phyloP scores from a whole-genome alignment of 148 eudicot species.

The Cornus kousa region DNA sequence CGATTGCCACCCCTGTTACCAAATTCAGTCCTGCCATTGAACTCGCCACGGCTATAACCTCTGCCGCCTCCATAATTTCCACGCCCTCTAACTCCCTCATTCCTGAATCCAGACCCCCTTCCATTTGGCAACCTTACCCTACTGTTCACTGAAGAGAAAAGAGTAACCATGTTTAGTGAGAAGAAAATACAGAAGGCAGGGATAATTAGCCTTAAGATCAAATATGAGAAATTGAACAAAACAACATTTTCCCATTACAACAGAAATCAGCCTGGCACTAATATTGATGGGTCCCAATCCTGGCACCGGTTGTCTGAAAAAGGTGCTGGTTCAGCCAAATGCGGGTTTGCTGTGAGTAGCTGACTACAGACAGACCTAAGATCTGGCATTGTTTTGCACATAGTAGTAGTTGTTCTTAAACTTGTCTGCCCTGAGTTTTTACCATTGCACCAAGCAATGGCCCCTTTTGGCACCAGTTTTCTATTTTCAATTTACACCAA shows the following conservation, averaged over 20 bases:
- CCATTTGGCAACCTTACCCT: conserved; percentile 60
- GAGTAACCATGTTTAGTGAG: not conserved
- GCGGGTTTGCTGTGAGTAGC: no score
- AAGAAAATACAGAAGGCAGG: not conserved
- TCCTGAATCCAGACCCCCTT: conserved; percentile 67
- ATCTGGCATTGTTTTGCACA: not conserved
- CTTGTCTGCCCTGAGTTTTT: not conserved
- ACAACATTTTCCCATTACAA: not conserved
- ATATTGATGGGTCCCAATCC: not conserved
- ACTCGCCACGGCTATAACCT: conserved; percentile 60
- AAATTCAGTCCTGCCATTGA: conserved; percentile 48
- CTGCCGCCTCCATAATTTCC: conserved; percentile 64
- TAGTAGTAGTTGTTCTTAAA: no score
- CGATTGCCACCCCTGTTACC: conserved; percentile 47
- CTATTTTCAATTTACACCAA: not conserved
- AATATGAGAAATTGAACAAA: not conserved
- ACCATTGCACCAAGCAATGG: not conserved
- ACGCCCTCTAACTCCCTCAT: conserved; percentile 70
- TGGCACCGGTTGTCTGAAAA: no score
- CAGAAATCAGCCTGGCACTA: not conserved
- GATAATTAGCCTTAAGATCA: not conserved
- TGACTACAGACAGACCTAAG: not conserved
- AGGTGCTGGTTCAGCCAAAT: no score
- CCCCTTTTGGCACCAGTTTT: no score
- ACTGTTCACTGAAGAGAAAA: conserved; percentile 33